Percentiles rank a stretch among this genome's conserved stretches.
phyloP scores from a whole-genome alignment of 2,329 filamentous ascomycete genomes.

The Periconia sp. region DNA sequence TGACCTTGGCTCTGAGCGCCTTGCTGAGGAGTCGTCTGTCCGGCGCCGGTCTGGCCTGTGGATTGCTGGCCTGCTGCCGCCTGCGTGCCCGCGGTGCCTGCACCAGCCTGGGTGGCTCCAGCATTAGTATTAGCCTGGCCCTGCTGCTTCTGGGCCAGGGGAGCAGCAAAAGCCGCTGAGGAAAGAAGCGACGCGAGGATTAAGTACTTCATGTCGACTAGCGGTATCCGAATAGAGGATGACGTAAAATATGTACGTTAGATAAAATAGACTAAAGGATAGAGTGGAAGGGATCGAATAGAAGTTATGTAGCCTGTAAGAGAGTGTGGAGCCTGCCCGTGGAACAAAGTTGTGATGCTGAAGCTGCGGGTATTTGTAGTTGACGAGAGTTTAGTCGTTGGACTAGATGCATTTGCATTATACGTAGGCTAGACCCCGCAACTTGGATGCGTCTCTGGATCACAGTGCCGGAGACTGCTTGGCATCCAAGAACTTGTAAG shows the following conservation, averaged over 20 bases:
- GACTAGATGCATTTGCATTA: conserved; percentile 14
- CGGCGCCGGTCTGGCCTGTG: background rate
- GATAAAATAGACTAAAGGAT: conserved; percentile 12
- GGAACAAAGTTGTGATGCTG: conserved; percentile 18
- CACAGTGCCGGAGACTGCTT: conserved; percentile 17
- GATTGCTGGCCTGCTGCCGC: conserved; percentile 15
- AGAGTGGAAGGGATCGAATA: conserved; percentile 23
- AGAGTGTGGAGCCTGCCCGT: conserved; percentile 39
- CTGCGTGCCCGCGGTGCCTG: conserved; percentile 14
- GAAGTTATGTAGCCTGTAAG: conserved; percentile 30
- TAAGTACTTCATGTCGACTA: conserved; percentile 44
- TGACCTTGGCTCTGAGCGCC: background rate
- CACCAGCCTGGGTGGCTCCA: conserved; percentile 9
- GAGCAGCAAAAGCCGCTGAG: conserved; percentile 39
- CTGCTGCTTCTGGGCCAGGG: conserved; percentile 32
- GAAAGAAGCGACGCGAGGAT: conserved; percentile 40
- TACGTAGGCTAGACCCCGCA: conserved; percentile 9
- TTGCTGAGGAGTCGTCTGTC: background rate
- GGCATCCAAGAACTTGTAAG: conserved; percentile 22
- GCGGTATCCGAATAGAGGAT: conserved; percentile 23
- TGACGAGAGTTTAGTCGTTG: background rate
- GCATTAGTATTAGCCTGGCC: conserved; percentile 22
- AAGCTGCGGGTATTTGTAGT: conserved; percentile 30
- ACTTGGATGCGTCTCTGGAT: conserved; percentile 12
- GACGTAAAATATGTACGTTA: conserved; percentile 16